Evolutionary conservation across 2,329 filamentous ascomycete genomes (phyloP), one percentile per base, ranked within the genome.

Genomic region (Pestalotiopsis sp.): DNA sequence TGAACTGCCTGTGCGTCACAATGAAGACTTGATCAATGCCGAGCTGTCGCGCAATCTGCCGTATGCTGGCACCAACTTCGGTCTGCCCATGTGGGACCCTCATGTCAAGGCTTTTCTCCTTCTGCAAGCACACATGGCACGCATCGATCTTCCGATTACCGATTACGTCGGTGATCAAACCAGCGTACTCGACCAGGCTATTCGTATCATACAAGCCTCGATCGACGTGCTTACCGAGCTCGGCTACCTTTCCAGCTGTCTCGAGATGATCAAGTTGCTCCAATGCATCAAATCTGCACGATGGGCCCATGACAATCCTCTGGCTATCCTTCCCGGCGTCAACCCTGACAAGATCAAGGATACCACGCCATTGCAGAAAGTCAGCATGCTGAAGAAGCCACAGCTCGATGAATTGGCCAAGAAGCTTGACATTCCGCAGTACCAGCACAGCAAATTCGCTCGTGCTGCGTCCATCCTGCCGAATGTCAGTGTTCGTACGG

Each of bases 81-180:
- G 90, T 11, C 83, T 98, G 56, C 95, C 95, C 1, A 93, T 99
- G 91, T 99, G 96, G 96, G 96, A 99, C 82, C 96, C 96, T 0
- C 96, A 99, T 78, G 94, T 98, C 77, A 99, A 99, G 80, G 91
- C 96, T 0, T 98, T 98, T 83, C 83, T 99, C 49, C 87, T 99
- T 1, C 87, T 99, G 0, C 97, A 99, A 80, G 94, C 96, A 0
- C 94, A 98, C 81, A 97, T 99, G 89, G 94, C 93, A 23, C 92
- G 95, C 68, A 92, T 98, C 73, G 91, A 95, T 67, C 89, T 99
- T 3, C 97, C 97, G 3, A 98, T 99, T 69, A 92, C 93, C 0
- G 96, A 99, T 85, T 99, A 99, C 77, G 94, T 99, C 2, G 96
- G 96, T 75, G 96, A 99, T 80, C 93, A 97, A 81, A 91, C 89